Conservation (phyloP, 139 green algal genomes). For the Dunaliella sp. region DNA sequence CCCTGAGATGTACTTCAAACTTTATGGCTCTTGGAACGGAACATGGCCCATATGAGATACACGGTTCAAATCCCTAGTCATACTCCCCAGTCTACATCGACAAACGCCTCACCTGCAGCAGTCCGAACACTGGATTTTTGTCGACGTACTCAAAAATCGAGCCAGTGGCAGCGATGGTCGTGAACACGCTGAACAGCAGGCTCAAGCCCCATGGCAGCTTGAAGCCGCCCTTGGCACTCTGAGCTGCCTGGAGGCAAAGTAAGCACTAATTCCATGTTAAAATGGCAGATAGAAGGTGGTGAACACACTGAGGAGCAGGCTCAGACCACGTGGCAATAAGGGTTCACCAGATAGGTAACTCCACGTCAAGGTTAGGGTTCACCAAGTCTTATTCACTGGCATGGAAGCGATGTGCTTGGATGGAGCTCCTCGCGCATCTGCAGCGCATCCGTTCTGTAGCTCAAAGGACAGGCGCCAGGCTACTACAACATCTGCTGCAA, state of each 20-base stretch:
- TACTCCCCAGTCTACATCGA: no score
- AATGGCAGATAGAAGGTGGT: not conserved
- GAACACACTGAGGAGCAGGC: not conserved
- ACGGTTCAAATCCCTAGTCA: no score
- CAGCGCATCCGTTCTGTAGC: no score
- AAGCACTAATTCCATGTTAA: no score
- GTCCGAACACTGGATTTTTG: constrained; percentile 59
- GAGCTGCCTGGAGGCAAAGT: constrained; percentile 21
- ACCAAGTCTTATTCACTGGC: not conserved
- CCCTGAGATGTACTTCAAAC: no score
- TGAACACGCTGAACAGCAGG: constrained; percentile 68
- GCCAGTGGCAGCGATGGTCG: constrained; percentile 77
- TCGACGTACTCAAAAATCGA: constrained; percentile 64
- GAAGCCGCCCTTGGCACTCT: constrained; percentile 8
- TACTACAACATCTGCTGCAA: no score
- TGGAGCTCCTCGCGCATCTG: no score
- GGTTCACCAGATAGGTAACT: not conserved
- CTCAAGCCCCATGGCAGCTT: constrained; percentile 73
- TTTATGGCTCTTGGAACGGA: no score
- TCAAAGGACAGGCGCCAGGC: no score
- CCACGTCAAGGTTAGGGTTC: not conserved
- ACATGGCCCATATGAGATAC: no score
- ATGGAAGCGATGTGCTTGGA: no score
- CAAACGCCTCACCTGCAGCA: constrained; percentile 41
- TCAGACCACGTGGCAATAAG: not conserved